A percentile compares a stretch with the other conserved stretches of the same genome.
Evolutionary conservation across 208 protist species (phyloP).

Genomic region (Endotrypanum monterogeii): DNA sequence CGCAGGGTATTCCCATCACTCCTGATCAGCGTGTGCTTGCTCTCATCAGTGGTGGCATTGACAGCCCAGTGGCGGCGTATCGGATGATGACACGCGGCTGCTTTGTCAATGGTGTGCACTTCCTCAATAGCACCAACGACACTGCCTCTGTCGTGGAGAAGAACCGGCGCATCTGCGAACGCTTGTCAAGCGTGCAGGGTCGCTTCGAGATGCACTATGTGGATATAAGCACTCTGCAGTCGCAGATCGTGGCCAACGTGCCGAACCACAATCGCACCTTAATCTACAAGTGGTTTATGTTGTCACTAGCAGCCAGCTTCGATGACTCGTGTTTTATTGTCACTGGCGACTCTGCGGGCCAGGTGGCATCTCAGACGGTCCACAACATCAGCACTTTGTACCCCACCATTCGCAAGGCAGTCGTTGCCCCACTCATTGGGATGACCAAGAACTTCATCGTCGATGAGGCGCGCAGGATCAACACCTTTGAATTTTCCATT

Average conservation of each 20-base stretch:
- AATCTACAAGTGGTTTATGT: constrained; percentile 91
- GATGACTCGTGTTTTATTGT: constrained; percentile 69
- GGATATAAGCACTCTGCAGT: constrained; percentile 83
- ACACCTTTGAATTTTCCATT: constrained; percentile 73
- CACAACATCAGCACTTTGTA: constrained; percentile 83
- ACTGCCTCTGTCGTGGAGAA: constrained; percentile 77
- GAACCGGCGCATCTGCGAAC: constrained; percentile 69
- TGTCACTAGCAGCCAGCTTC: constrained; percentile 60
- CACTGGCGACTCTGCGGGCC: constrained; percentile 74
- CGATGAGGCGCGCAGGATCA: constrained; percentile 61
- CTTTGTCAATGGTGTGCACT: constrained; percentile 72
- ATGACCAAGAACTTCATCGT: constrained; percentile 76
- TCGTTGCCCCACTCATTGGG: constrained; percentile 72
- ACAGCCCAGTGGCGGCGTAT: constrained; percentile 88
- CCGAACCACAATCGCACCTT: constrained; percentile 81
- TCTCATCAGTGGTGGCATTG: constrained; percentile 84
- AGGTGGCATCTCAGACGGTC: constrained; percentile 88
- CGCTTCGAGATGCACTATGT: constrained; percentile 81
- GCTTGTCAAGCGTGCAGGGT: constrained; percentile 67
- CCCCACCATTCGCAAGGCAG: constrained; percentile 59
- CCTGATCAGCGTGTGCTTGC: constrained; percentile 59
- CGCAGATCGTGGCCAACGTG: constrained; percentile 80
- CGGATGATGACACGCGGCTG: constrained; percentile 87
- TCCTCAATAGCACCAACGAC: constrained; percentile 87
- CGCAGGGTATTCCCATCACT: constrained; percentile 69